Percentiles rank a stretch among this genome's conserved stretches.
Conservation (phyloP, 352 stramenopile species). For the Phytophthora pisi region DNA sequence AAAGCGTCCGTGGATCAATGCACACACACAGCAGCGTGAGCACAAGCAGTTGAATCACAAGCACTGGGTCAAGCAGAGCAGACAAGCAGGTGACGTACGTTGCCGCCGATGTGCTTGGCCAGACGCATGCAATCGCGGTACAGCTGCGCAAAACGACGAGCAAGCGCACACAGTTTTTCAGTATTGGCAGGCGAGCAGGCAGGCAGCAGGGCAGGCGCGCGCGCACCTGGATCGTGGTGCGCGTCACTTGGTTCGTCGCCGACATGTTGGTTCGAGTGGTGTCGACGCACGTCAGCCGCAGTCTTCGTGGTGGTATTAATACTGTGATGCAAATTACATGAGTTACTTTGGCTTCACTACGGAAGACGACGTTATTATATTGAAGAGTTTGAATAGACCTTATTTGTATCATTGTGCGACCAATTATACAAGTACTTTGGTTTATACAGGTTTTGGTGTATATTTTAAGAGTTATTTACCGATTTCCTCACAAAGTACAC, state of each 20-base stretch:
- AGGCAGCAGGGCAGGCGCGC: background rate
- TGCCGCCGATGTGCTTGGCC: conserved; percentile 88
- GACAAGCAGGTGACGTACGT: conserved; percentile 39
- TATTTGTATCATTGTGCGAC: no score
- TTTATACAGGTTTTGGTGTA: background rate
- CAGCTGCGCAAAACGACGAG: conserved; percentile 43
- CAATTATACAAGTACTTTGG: background rate
- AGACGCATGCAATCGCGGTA: conserved; percentile 87
- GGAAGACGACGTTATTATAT: background rate
- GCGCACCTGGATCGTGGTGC: conserved; percentile 73
- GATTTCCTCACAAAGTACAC: background rate
- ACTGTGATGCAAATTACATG: background rate
- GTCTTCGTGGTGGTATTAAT: background rate
- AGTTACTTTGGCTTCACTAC: background rate
- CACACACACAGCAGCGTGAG: conserved; percentile 2
- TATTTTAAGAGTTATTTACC: no score
- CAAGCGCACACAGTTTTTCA: background rate
- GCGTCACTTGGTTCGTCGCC: conserved; percentile 69
- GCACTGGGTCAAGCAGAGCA: background rate
- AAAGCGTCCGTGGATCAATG: conserved; percentile 1
- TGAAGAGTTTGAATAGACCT: no score
- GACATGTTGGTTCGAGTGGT: conserved; percentile 34
- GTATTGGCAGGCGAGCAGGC: background rate
- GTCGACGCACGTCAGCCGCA: background rate
- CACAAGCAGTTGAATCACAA: background rate